Evolutionary conservation across 257 asterid species (phyloP).

Genomic region (Leonotis leonurus): DNA sequence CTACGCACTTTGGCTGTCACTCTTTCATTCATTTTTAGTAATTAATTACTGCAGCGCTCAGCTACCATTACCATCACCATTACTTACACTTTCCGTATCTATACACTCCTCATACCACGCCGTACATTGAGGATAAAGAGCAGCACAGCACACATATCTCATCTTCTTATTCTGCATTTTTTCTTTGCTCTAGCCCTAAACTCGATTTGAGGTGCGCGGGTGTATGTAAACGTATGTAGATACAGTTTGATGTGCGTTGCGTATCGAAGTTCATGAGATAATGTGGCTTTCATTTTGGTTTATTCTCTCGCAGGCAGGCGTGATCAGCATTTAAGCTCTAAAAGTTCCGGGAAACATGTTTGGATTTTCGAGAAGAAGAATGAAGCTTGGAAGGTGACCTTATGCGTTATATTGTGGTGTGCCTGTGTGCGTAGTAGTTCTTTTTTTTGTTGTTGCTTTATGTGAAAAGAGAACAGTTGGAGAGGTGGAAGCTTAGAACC

Average conservation of each 20-base stretch:
- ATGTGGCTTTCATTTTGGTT: slow-evolving; percentile 6
- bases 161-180: background rate
- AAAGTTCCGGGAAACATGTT: slow-evolving; percentile 48
- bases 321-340: slow-evolving; percentile 18
- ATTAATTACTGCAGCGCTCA: slow-evolving; percentile 26
- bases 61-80: slow-evolving; percentile 17
- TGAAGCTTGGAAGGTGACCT: slow-evolving; percentile 88
- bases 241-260: slow-evolving; percentile 16
- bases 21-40: slow-evolving; percentile 19
- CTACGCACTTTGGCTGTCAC: slow-evolving; percentile 21
- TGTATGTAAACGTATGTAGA: background rate
- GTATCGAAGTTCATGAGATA: slow-evolving; percentile 2
- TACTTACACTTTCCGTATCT: slow-evolving; percentile 22
- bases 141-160: too few species aligned
- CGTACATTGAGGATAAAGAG: too few species aligned
- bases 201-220: slow-evolving; percentile 1
- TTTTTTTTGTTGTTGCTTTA: background rate
- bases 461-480: slow-evolving; percentile 4
- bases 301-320: slow-evolving; percentile 19
- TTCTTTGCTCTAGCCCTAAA: slow-evolving; percentile 13
- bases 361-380: slow-evolving; percentile 77
- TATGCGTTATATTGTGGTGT: background rate
- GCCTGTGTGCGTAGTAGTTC: background rate
- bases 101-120: slow-evolving; percentile 14
- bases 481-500: slow-evolving; percentile 10